Evolutionary conservation across 805 yeast genomes (phyloP).

Genomic region (Candida montana): DNA sequence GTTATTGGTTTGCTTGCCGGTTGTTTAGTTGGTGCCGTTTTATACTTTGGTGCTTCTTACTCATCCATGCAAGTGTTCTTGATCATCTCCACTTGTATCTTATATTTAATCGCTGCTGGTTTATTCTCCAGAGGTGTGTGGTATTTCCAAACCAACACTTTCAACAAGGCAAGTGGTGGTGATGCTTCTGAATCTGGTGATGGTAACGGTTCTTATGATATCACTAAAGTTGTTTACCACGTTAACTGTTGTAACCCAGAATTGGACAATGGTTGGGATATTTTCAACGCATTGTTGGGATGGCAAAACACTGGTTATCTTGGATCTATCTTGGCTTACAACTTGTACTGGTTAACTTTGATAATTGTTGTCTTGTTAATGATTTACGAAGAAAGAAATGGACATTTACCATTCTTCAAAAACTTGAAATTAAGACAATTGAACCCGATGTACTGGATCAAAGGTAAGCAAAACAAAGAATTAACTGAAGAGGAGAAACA

Average conservation of each 20-base stretch:
- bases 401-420: constrained; percentile 71
- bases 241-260: constrained; percentile 97
- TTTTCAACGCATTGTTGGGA: constrained; percentile 88
- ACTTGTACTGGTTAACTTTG: constrained; percentile 77
- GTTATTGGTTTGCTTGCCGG: constrained; percentile 83
- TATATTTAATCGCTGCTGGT: constrained; percentile 89
- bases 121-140: constrained; percentile 90
- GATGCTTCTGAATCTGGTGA: constrained; percentile 90
- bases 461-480: constrained; percentile 59
- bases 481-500: constrained; percentile 47
- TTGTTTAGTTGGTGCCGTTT: constrained; percentile 54
- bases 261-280: constrained; percentile 92
- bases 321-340: constrained; percentile 87
- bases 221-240: constrained; percentile 81
- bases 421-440: constrained; percentile 41
- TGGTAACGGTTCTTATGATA: constrained; percentile 94
- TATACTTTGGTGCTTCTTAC: constrained; percentile 79
- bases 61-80: constrained; percentile 84
- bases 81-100: constrained; percentile 79
- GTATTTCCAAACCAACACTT: constrained; percentile 72
- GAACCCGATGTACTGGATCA: constrained; percentile 71
- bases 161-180: constrained; percentile 73
- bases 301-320: constrained; percentile 97
- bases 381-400: constrained; percentile 79
- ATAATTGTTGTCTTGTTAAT: constrained; percentile 52